A percentile compares a stretch with the other conserved stretches of the same genome.
Conservation (phyloP, 768 basidiomycete species). For the Lentinula lateritia region DNA sequence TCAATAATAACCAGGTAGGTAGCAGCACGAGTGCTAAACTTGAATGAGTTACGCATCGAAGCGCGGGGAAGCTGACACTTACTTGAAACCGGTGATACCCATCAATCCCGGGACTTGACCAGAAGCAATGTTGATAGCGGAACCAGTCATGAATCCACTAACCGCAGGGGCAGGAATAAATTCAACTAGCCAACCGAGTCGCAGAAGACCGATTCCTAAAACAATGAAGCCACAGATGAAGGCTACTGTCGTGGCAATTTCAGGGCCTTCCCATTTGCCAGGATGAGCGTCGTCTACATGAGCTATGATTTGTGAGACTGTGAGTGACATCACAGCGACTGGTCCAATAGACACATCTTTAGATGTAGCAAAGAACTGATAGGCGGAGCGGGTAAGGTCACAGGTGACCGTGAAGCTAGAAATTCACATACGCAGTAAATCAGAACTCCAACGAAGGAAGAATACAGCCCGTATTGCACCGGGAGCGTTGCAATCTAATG, state of each 20-base stretch:
- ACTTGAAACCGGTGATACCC: slow-evolving; percentile 85
- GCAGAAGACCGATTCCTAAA: slow-evolving; percentile 80
- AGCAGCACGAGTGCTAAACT: slow-evolving; percentile 69
- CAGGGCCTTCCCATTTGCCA: slow-evolving; percentile 53
- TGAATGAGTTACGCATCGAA: slow-evolving; percentile 1
- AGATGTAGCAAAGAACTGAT: slow-evolving; percentile 88
- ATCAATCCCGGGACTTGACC: slow-evolving; percentile 88
- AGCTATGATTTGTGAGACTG: slow-evolving; percentile 74
- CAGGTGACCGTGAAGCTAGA: background rate
- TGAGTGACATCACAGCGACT: slow-evolving; percentile 96
- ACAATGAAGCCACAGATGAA: slow-evolving; percentile 90
- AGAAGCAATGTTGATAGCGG: slow-evolving; percentile 86
- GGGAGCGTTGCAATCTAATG: slow-evolving; percentile 76
- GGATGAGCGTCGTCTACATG: slow-evolving; percentile 51
- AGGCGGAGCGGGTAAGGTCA: background rate
- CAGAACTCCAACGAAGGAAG: slow-evolving; percentile 84
- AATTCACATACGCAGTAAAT: slow-evolving; percentile 65
- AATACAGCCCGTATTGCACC: slow-evolving; percentile 88
- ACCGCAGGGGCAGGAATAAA: slow-evolving; percentile 87
- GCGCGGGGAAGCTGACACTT: slow-evolving; percentile 19
- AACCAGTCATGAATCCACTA: slow-evolving; percentile 94
- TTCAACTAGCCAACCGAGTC: slow-evolving; percentile 92
- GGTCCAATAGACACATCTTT: slow-evolving; percentile 99
- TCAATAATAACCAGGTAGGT: slow-evolving; percentile 91
- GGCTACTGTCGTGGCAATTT: slow-evolving; percentile 81